Base-by-base conservation (phyloP, 371 early-diverging fungal species). In the Rhizopus stolonifer region DNA sequence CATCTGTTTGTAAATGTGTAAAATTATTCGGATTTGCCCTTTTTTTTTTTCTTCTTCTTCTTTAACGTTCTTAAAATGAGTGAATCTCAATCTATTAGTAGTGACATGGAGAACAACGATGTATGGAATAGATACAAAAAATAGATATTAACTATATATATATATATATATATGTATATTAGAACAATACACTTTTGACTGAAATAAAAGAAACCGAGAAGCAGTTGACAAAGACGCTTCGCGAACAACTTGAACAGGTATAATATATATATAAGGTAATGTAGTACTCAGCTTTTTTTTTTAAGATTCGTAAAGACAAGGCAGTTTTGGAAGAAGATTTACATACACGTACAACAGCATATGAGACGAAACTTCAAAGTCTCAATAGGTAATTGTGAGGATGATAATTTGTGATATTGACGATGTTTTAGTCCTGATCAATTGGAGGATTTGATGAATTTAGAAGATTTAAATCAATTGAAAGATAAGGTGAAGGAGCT, bases 261-360 rank as follows among this genome's bases (percentile, higher is more conserved):
- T n/a, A n/a, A n/a, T n/a, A n/a, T n/a, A n/a, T n/a, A n/a, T n/a
- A n/a, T n/a, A n/a, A n/a, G n/a, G n/a, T n/a, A n/a, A n/a, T n/a
- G n/a, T n/a, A n/a, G n/a, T n/a, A n/a, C n/a, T n/a, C n/a, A n/a
- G n/a, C n/a, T n/a, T n/a, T n/a, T n/a, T n/a, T n/a, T n/a, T n/a
- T n/a, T n/a, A n/a, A 77, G 77, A 67, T 69, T 32, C 78, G 78
- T 21, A 68, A 69, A 58, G 72, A 69, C 25, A 77, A 77, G 49
- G 74, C 68, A 29, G 60, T 54, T 8, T 45, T 77, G 47, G 78
- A 77, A 45, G 72, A 70, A 13, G 72, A 73, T 48, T 46, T 77
- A 49, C 64, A 69, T 15, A 58, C 58, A 36, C 72, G 78, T 32
- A 72, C 74, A 38, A 69, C 71, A 49, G 56, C 64, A 1, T 74